A percentile compares a stretch with the other conserved stretches of the same genome.
Evolutionary conservation across 495 filamentous ascomycete genomes (phyloP).

Genomic region (Penicillium daleae): DNA sequence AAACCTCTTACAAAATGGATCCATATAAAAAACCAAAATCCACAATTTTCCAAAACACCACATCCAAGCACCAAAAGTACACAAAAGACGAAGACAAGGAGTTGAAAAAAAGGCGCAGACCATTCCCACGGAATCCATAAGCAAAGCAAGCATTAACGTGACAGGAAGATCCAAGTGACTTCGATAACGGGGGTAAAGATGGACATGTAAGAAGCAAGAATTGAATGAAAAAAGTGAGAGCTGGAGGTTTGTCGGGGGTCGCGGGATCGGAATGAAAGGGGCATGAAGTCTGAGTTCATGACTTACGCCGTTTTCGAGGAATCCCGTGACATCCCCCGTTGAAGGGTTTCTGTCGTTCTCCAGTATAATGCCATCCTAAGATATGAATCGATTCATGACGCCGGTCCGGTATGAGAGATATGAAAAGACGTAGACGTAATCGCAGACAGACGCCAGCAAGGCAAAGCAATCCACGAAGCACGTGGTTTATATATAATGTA

Average conservation of each 20-base stretch:
- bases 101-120: background rate
- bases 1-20: slow-evolving; percentile 2
- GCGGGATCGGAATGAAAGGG: background rate
- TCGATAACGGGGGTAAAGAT: slow-evolving; percentile 5
- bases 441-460: slow-evolving; percentile 11
- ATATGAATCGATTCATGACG: slow-evolving; percentile 19
- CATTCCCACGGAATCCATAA: slow-evolving; percentile 5
- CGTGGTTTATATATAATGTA: slow-evolving; percentile 33
- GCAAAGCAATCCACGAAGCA: background rate
- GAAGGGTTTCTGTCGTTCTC: slow-evolving; percentile 9
- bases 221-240: background rate
- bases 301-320: background rate
- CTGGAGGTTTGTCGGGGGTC: background rate
- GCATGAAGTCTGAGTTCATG: background rate
- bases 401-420: slow-evolving; percentile 20
- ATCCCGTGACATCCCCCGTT: background rate
- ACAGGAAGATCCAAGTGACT: background rate
- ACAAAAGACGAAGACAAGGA: slow-evolving; percentile 1
- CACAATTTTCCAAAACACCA: slow-evolving; percentile 27
- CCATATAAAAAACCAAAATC: slow-evolving; percentile 12
- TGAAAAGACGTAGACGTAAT: slow-evolving; percentile 18
- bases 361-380: slow-evolving; percentile 13
- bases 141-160: slow-evolving; percentile 7
- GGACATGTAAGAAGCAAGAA: background rate
- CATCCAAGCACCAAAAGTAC: slow-evolving; percentile 8